phyloP scores from a whole-genome alignment of 345 rosid genomes.

The Gossypium ekmanianum region DNA sequence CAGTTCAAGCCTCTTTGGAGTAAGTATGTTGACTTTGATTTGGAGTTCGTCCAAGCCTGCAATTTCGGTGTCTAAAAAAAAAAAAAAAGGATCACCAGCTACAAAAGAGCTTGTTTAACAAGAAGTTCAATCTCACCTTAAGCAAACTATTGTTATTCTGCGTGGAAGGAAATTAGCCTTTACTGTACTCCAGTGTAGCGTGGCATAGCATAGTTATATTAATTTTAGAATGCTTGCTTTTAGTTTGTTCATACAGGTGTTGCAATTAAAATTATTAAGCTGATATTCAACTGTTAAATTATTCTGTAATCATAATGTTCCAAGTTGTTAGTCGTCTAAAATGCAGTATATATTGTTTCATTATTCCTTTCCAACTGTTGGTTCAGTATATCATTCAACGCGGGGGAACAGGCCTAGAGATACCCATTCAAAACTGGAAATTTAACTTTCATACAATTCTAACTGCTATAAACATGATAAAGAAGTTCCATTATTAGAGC shows the following conservation, averaged over 20 bases:
- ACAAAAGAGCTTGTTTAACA: not conserved
- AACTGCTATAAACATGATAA: too few species aligned
- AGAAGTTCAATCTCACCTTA: not conserved
- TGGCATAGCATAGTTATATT: not conserved
- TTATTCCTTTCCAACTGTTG: not conserved
- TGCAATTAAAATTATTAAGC: not conserved
- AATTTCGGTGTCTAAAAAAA: slow-evolving; percentile 66
- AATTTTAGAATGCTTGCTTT: not conserved
- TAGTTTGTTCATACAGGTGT: slow-evolving; percentile 1
- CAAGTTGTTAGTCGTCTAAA: not conserved
- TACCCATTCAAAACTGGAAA: too few species aligned
- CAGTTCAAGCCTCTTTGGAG: slow-evolving; percentile 88
- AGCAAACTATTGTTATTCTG: slow-evolving; percentile 12
- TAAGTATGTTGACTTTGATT: slow-evolving; percentile 72
- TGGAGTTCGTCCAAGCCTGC: slow-evolving; percentile 90
- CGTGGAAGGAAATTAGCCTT: slow-evolving; percentile 4
- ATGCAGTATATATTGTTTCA: too few species aligned
- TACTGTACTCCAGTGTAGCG: not conserved
- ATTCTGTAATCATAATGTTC: not conserved
- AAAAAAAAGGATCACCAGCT: not conserved
- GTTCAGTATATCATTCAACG: not conserved
- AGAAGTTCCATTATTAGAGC: too few species aligned
- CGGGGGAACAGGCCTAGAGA: not conserved
- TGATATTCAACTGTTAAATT: not conserved
- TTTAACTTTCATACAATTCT: too few species aligned